Base-by-base conservation (phyloP, 2,329 filamentous ascomycete genomes). In the Sporothrix mexicana region DNA sequence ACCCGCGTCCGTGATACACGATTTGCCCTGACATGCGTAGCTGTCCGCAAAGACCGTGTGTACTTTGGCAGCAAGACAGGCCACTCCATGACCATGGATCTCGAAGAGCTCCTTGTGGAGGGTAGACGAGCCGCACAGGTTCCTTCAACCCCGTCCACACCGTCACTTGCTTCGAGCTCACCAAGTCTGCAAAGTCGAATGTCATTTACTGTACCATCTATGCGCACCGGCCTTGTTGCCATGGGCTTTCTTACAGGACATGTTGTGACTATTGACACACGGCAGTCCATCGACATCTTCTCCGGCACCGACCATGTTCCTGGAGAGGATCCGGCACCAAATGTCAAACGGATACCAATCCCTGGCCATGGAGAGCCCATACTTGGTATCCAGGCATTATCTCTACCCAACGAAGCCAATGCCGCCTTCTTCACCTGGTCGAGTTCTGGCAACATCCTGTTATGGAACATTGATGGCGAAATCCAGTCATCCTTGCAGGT, bases 401-500 rank as follows among this genome's bases (percentile, higher is more conserved):
- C 85, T 2, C 83, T 84, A 25, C 85, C 88, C 0, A 92, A 93
- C 73, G 80, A 84, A 4, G 82, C 89, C 30, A 85, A 88, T 25
- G 91, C 93, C 0, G 88, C 91, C 9, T 98, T 98, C 78, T 91
- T 95, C 76, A 98, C 95, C 0, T 99, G 95, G 93, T 95, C 95
- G 1, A 89, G 88, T 25, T 90, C 91, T 69, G 96, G 96, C 5
- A 90, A 88, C 17, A 87, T 98, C 69, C 88, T 93, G 30, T 92
- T 97, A 77, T 99, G 96, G 96, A 88, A 90, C 77, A 80, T 90
- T 15, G 87, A 93, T 67, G 96, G 95, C 25, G 87, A 85, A 70
- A 88, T 91, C 74, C 90, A 88, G 76, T 85, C 86, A 17, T 88
- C 88, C 1, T 83, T 94, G 49, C 84, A 88, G 55, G 86, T 97